phyloP scores from a whole-genome alignment of 2,329 filamentous ascomycete species.

The Rutstroemia sydowiana region DNA sequence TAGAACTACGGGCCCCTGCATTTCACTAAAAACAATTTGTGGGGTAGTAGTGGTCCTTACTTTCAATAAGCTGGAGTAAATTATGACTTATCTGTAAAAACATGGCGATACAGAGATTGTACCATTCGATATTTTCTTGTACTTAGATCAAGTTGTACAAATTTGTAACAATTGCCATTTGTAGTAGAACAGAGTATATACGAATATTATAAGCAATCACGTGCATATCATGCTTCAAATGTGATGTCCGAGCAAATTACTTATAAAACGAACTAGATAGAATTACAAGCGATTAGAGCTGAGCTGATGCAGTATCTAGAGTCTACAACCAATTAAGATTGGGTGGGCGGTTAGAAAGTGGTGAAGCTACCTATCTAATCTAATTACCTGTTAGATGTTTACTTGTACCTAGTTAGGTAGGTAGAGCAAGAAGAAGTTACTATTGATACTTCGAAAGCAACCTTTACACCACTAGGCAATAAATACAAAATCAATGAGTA shows the following conservation, averaged over 20 bases:
- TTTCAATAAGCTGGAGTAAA: not conserved
- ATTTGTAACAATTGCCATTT: not conserved
- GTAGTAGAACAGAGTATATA: not conserved
- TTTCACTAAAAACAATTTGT: not conserved
- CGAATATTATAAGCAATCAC: not conserved
- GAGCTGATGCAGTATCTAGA: too few species aligned
- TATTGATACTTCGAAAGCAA: too few species aligned
- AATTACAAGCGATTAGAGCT: not conserved
- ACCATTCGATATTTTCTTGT: not conserved
- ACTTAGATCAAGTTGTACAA: not conserved
- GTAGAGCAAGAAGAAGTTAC: too few species aligned
- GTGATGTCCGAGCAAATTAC: not conserved
- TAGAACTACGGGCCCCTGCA: constrained; percentile 3
- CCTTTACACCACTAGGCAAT: too few species aligned
- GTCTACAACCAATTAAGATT: too few species aligned
- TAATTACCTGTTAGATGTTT: too few species aligned
- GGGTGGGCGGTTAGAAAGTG: too few species aligned
- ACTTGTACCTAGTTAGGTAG: too few species aligned
- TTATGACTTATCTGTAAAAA: not conserved
- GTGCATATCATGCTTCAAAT: not conserved
- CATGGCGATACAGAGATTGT: not conserved
- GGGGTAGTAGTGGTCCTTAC: not conserved
- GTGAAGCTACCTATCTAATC: too few species aligned
- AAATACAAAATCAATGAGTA: too few species aligned
- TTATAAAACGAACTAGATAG: not conserved